Evolutionary conservation across 345 rosid species (phyloP), one percentile per base, ranked within the genome.

Genomic region (Laguncularia racemosa): DNA sequence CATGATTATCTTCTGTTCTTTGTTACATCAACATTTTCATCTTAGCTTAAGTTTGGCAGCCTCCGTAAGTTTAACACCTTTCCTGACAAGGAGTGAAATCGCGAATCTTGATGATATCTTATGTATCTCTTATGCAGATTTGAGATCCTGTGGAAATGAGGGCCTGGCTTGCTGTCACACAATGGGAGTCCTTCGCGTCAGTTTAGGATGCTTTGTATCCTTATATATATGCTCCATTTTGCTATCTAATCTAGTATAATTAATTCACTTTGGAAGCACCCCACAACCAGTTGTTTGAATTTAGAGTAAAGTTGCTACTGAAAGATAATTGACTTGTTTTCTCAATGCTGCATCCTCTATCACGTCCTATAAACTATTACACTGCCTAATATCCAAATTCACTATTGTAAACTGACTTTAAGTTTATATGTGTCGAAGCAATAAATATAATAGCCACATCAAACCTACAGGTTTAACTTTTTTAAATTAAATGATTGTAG

Each of bases 171-270:
- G 90, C 69, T 79, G 79, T 18, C 81, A 69, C 28, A 82, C 85
- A 0, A 48, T 78, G 53, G 98, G 98, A 17, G 96, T 91, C 63
- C 98, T 85, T 44, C 90, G 95, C 1, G 88, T 88, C 73, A 91
- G 96, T 60, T 72, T 88, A 17, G 96, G 98, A 73, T 85, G 95
- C 71, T 91, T 88, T 59, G 96, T 91, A 88, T 91, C 96, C 53
- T 82, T 68, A 23, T 26, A 28, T 26, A 14, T 20, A 47, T 44
- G 3, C 44, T 20, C 23, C 18, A 55, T 20, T 46, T 40, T 50
- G 46, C 20, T 43, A 59, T 40, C 9, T 16, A 14, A 20, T 21
- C n/a, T 17, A 40, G 46, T 14, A 16, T 13, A 44, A 16, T 61
- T 16, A 44, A 28, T 21, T 16, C 48, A 23, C 50, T 20, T n/a